A percentile compares a stretch with the other conserved stretches of the same genome.
phyloP scores from a whole-genome alignment of 2,329 filamentous ascomycete species.

The Endoconidiophora polonica region DNA sequence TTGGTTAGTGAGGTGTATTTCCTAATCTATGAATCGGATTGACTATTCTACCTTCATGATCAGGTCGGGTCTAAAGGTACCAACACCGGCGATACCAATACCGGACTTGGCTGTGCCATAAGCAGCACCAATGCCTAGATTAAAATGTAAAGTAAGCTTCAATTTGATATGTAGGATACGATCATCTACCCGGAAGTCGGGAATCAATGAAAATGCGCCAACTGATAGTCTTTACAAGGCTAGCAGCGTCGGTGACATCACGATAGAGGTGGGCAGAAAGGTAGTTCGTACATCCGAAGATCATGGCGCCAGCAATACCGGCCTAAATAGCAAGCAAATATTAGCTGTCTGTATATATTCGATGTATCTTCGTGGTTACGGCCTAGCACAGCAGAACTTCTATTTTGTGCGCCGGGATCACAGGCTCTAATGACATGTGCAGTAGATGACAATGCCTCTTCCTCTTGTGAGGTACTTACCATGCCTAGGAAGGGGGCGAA shows the following conservation, averaged over 20 bases:
- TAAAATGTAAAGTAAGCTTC: conserved; percentile 7
- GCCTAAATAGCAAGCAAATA: conserved; percentile 30
- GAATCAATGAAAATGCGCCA: background rate
- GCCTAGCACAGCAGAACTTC: background rate
- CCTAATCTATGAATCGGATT: background rate
- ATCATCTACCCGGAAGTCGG: too few relatives aligned
- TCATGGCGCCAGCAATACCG: conserved; percentile 67
- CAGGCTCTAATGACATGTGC: too few relatives aligned
- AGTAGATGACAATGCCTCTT: too few relatives aligned
- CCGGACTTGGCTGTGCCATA: conserved; percentile 81
- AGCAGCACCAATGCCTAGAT: conserved; percentile 50
- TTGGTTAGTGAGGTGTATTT: background rate
- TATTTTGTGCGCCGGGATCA: too few relatives aligned
- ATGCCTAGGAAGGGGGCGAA: conserved; percentile 82
- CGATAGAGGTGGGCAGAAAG: conserved; percentile 13
- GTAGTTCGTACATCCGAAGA: conserved; percentile 54
- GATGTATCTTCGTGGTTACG: too few relatives aligned
- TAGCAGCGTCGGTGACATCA: conserved; percentile 4
- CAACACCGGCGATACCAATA: conserved; percentile 73
- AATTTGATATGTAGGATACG: too few relatives aligned
- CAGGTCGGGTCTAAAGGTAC: conserved; percentile 68
- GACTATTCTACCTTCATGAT: conserved; percentile 65
- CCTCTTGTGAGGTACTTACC: conserved; percentile 34
- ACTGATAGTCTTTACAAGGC: background rate
- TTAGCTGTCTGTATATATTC: too few relatives aligned